These are phyloP conservation scores for Tuber melanosporum DNA, from an alignment of 495 filamentous ascomycete genomes.

Conservation along the genomic window DNA sequence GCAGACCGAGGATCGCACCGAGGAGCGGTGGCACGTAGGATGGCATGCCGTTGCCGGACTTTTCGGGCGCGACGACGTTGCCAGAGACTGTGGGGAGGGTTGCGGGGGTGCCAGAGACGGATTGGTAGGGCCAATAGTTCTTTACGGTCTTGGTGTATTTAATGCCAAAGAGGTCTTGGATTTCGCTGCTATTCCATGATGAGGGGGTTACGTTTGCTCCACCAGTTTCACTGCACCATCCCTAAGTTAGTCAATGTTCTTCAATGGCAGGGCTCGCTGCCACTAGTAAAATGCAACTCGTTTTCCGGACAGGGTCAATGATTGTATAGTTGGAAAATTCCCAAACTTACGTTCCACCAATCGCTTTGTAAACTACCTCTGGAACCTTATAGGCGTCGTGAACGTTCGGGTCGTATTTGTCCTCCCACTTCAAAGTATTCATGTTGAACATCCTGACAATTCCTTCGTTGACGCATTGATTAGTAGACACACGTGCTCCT, in stretches of 20 bases:
- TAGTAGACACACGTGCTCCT: conserved; percentile 43
- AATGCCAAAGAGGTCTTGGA: conserved; percentile 51
- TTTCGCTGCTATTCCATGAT: conserved; percentile 50
- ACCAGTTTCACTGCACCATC: conserved; percentile 46
- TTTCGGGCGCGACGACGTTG: background rate
- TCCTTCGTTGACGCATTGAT: conserved; percentile 51
- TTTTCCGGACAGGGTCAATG: background rate
- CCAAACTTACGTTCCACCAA: conserved; percentile 55
- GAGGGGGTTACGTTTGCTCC: conserved; percentile 50
- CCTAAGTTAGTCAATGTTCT: background rate
- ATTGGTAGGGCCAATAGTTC: conserved; percentile 57
- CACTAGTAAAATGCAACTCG: background rate
- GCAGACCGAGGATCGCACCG: conserved; percentile 59
- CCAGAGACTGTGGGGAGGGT: background rate
- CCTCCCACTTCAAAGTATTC: conserved; percentile 53
- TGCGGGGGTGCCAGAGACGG: conserved; percentile 7
- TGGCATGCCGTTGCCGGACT: conserved; percentile 48
- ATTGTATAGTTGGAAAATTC: background rate
- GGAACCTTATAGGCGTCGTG: conserved; percentile 60
- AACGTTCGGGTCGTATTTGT: conserved; percentile 54
- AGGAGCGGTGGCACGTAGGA: conserved; percentile 59
- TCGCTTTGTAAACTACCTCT: conserved; percentile 49
- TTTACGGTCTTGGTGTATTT: conserved; percentile 54
- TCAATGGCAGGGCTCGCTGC: background rate
- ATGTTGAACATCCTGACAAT: conserved; percentile 61